Evolutionary conservation across 805 yeast species (phyloP).

Genomic region (Schwanniomyces occidentalis): DNA sequence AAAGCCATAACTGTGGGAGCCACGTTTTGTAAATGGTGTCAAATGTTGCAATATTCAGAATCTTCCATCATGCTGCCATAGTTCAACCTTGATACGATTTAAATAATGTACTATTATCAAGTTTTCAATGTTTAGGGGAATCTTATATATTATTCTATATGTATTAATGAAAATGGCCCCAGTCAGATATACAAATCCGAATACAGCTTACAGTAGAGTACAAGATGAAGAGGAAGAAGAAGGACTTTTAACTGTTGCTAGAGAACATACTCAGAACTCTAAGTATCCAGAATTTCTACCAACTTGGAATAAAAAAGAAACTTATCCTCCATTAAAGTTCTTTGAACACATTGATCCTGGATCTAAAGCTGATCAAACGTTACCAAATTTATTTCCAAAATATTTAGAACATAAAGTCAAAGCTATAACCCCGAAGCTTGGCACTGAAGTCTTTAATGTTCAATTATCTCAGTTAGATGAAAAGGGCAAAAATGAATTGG

Average conservation of each 20-base stretch:
- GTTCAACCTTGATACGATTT: too few species aligned
- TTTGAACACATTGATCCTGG: constrained; percentile 62
- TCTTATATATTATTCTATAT: too few species aligned
- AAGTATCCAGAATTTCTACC: constrained; percentile 29
- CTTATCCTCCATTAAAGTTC: constrained; percentile 50
- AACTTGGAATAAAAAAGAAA: constrained; percentile 37
- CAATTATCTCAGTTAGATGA: constrained; percentile 55
- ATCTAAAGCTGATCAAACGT: constrained; percentile 52
- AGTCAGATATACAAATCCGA: constrained; percentile 6
- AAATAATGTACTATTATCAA: too few species aligned
- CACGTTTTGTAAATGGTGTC: too few species aligned
- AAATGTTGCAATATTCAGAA: too few species aligned
- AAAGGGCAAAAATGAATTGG: constrained; percentile 65
- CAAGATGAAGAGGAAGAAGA: constrained; percentile 48
- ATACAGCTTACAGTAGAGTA: constrained; percentile 25
- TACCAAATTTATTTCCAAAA: constrained; percentile 49
- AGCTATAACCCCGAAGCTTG: constrained; percentile 64
- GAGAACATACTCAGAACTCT: constrained; percentile 31
- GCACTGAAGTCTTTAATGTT: constrained; percentile 62
- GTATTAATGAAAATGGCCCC: constrained; percentile 14
- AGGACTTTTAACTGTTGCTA: constrained; percentile 49
- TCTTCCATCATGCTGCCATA: too few species aligned
- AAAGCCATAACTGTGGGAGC: too few species aligned
- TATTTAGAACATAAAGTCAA: constrained; percentile 29
- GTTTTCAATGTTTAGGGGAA: too few species aligned